Evolutionary conservation across 1,284 basidiomycete species (phyloP).

Genomic region (Puccinia horiana): DNA sequence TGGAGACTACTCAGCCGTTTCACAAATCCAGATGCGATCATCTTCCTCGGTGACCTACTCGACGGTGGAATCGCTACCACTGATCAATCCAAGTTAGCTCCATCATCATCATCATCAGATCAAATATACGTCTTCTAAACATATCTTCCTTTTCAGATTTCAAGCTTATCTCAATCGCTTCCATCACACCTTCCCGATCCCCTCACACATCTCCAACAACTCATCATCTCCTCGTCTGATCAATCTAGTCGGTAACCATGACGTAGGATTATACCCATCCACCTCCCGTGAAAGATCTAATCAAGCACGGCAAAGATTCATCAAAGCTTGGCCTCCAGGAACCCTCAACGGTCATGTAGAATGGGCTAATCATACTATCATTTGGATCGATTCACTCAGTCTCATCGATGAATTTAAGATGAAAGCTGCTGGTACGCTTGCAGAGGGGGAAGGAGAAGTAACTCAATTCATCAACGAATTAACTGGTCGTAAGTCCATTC

Average conservation of each 20-base stretch:
- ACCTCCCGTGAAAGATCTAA: slow-evolving; percentile 22
- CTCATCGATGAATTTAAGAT: slow-evolving; percentile 75
- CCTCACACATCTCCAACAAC: slow-evolving; percentile 62
- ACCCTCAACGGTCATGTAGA: slow-evolving; percentile 70
- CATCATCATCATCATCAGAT: too few species aligned
- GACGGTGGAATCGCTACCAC: slow-evolving; percentile 68
- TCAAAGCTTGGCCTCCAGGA: slow-evolving; percentile 45
- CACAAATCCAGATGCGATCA: slow-evolving; percentile 66
- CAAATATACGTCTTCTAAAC: not conserved
- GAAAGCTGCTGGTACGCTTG: slow-evolving; percentile 64
- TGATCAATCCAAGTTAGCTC: slow-evolving; percentile 68
- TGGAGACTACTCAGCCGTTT: slow-evolving; percentile 22
- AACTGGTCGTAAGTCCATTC: slow-evolving; percentile 45
- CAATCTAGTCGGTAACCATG: slow-evolving; percentile 79
- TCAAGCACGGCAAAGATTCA: slow-evolving; percentile 54
- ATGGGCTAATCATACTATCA: slow-evolving; percentile 73
- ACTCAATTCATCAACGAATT: slow-evolving; percentile 54
- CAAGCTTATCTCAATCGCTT: slow-evolving; percentile 67
- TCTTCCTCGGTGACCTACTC: slow-evolving; percentile 80
- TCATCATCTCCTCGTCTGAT: slow-evolving; percentile 63
- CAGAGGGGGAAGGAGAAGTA: slow-evolving; percentile 66
- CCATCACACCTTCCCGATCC: slow-evolving; percentile 60
- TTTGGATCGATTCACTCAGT: slow-evolving; percentile 74
- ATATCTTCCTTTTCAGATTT: slow-evolving; percentile 64
- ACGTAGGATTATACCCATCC: slow-evolving; percentile 67